Evolutionary conservation across 1,139 yeast species (phyloP).

Genomic region (Yamadazyma atmosphaerica): DNA sequence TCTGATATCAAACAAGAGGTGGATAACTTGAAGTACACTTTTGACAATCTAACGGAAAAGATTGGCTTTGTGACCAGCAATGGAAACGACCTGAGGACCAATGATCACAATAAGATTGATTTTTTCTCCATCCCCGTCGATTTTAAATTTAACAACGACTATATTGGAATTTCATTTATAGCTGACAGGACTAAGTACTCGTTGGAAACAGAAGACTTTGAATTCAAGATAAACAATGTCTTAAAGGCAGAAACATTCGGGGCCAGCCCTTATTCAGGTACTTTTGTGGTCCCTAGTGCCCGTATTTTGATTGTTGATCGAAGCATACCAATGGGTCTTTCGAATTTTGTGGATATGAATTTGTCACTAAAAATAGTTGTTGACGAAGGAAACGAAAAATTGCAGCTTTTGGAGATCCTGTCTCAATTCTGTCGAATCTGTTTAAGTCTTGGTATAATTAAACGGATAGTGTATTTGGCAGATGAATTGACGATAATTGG

Average conservation of each 20-base stretch:
- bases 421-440: conserved; percentile 60
- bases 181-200: conserved; percentile 34
- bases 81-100: conserved; percentile 1
- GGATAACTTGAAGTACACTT: conserved; percentile 12
- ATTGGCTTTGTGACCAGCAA: background rate
- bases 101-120: background rate
- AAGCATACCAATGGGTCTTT: conserved; percentile 39
- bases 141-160: conserved; percentile 31
- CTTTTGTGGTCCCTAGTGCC: conserved; percentile 40
- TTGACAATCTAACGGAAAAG: background rate
- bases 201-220: conserved; percentile 25
- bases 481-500: conserved; percentile 14
- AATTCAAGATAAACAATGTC: conserved; percentile 23
- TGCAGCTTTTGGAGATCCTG: conserved; percentile 54
- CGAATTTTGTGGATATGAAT: conserved; percentile 48
- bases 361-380: conserved; percentile 38
- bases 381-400: conserved; percentile 22
- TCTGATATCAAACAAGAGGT: conserved; percentile 18
- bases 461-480: conserved; percentile 30
- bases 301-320: conserved; percentile 39
- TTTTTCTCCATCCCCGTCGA: conserved; percentile 22
- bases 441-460: conserved; percentile 52
- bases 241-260: conserved; percentile 6
- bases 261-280: conserved; percentile 30
- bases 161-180: conserved; percentile 36